These are phyloP conservation scores for Periglandula ipomoeae DNA, from an alignment of 2,329 filamentous ascomycete species.

Conservation along the genomic window DNA sequence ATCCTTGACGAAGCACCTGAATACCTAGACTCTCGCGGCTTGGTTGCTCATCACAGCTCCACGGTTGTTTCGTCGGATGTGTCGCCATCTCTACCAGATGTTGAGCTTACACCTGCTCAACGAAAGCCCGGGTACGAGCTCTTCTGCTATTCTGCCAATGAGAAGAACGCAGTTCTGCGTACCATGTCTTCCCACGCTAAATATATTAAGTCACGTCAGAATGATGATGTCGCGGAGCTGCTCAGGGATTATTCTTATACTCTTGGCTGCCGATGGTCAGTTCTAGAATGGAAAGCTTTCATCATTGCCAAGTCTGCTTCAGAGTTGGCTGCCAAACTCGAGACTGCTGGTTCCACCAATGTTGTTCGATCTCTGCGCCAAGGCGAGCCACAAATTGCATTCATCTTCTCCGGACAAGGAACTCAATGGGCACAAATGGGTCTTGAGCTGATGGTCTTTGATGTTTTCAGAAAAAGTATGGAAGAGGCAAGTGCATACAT, in stretches of 20 bases:
- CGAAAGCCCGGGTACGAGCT: conserved; percentile 20
- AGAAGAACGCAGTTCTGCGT: conserved; percentile 29
- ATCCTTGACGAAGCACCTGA: conserved; percentile 39
- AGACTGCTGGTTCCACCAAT: conserved; percentile 9
- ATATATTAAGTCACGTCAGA: conserved; percentile 18
- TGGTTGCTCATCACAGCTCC: conserved; percentile 29
- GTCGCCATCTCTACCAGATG: background rate
- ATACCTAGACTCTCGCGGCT: conserved; percentile 26
- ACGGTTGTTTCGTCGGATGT: background rate
- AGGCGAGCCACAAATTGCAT: conserved; percentile 24
- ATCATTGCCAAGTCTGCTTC: conserved; percentile 25
- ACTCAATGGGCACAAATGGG: conserved; percentile 35
- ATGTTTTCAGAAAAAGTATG: conserved; percentile 32
- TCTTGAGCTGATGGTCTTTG: conserved; percentile 29
- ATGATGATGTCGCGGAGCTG: conserved; percentile 9
- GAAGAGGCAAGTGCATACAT: conserved; percentile 23
- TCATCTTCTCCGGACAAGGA: conserved; percentile 36
- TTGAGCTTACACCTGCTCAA: background rate
- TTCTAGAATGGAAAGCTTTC: conserved; percentile 32
- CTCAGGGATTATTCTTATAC: conserved; percentile 37
- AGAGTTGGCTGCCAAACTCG: conserved; percentile 24
- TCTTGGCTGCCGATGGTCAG: conserved; percentile 33
- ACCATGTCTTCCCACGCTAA: conserved; percentile 25
- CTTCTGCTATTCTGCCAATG: conserved; percentile 35
- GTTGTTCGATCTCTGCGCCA: conserved; percentile 17